phyloP scores from a whole-genome alignment of 768 basidiomycete genomes.

The Leccinellum rugosiceps region DNA sequence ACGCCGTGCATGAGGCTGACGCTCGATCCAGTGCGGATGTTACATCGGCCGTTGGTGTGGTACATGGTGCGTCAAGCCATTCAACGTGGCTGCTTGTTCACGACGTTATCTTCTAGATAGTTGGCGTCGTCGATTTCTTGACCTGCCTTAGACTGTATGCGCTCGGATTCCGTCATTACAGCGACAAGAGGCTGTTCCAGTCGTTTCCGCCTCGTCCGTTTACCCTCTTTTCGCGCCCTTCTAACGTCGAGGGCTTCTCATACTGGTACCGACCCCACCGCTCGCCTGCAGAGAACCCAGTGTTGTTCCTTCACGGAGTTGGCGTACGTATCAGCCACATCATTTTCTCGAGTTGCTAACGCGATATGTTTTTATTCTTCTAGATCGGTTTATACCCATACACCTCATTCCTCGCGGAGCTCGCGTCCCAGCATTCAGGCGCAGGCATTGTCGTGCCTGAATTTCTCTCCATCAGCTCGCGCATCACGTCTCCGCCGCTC shows the following conservation, averaged over 20 bases:
- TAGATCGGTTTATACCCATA: slow-evolving; percentile 67
- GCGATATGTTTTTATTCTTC: neutral
- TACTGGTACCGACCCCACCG: slow-evolving; percentile 53
- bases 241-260: slow-evolving; percentile 33
- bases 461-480: slow-evolving; percentile 57
- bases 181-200: slow-evolving; percentile 31
- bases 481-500: slow-evolving; percentile 53
- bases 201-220: slow-evolving; percentile 55
- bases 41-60: slow-evolving; percentile 64
- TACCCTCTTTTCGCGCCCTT: slow-evolving; percentile 41
- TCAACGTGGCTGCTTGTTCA: neutral
- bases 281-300: slow-evolving; percentile 44
- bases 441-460: slow-evolving; percentile 60
- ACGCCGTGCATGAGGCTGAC: slow-evolving; percentile 49
- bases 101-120: slow-evolving; percentile 39
- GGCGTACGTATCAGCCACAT: slow-evolving; percentile 39
- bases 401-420: slow-evolving; percentile 45
- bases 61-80: slow-evolving; percentile 31
- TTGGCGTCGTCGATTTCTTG: slow-evolving; percentile 46
- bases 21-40: slow-evolving; percentile 51
- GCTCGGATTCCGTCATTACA: slow-evolving; percentile 55
- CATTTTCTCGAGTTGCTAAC: neutral
- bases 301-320: slow-evolving; percentile 70
- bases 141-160: slow-evolving; percentile 38
- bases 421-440: slow-evolving; percentile 43